These are phyloP conservation scores for Penicillium lividum DNA, from an alignment of 495 filamentous ascomycete species.

Conservation along the genomic window DNA sequence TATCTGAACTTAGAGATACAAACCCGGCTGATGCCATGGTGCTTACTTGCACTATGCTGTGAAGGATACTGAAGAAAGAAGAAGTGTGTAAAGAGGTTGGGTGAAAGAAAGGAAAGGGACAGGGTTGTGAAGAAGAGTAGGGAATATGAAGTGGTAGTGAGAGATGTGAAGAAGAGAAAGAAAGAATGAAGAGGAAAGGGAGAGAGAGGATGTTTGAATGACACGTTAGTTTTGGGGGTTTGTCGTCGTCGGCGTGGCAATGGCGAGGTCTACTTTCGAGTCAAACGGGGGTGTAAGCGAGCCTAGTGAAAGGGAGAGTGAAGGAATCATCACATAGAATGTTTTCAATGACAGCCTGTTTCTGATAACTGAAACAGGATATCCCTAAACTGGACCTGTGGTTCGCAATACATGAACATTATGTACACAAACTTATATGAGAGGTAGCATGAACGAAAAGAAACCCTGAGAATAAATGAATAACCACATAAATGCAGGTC, in stretches of 20 bases:
- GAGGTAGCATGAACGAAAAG: constrained; percentile 7
- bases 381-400: constrained; percentile 12
- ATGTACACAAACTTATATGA: constrained; percentile 27
- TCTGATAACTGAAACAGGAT: constrained; percentile 9
- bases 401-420: constrained; percentile 28
- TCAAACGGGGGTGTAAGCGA: background rate
- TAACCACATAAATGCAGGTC: constrained; percentile 13
- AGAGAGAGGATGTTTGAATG: no score
- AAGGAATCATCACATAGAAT: constrained; percentile 8
- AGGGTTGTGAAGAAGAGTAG: background rate
- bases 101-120: background rate
- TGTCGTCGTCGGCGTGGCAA: no score
- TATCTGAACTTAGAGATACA: background rate
- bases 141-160: background rate
- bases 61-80: background rate
- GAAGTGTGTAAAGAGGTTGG: background rate
- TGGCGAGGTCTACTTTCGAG: no score
- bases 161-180: background rate
- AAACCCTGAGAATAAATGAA: constrained; percentile 14
- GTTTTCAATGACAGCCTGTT: constrained; percentile 17
- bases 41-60: background rate
- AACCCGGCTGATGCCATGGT: background rate
- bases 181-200: background rate
- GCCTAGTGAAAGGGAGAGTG: background rate
- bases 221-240: no score